A percentile compares a stretch with the other conserved stretches of the same genome.
These are phyloP conservation scores for Fraxinus sp. DNA, from an alignment of 305 asterid species.

Conservation along the genomic window DNA sequence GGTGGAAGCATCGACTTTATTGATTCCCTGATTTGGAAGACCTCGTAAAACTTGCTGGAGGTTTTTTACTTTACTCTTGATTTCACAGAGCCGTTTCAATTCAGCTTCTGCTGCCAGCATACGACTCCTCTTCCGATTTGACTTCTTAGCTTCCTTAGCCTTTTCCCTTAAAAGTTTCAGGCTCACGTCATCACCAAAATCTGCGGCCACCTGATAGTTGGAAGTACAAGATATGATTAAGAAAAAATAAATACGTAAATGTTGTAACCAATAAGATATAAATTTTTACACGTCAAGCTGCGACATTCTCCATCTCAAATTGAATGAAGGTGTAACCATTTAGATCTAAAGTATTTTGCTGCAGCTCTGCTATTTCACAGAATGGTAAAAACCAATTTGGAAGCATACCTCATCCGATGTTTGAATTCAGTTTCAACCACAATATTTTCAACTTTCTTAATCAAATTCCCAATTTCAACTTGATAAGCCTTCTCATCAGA, in stretches of 20 bases:
- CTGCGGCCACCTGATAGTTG: conserved; percentile 43
- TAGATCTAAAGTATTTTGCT: neutral
- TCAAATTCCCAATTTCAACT: neutral
- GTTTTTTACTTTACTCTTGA: conserved; percentile 62
- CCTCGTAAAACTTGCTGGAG: conserved; percentile 49
- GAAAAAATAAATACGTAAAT: neutral
- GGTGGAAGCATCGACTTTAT: conserved; percentile 31
- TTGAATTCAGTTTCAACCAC: neutral
- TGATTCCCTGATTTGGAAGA: conserved; percentile 36
- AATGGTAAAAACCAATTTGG: neutral
- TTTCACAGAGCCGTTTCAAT: conserved; percentile 72
- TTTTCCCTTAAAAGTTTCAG: conserved; percentile 63
- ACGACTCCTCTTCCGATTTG: conserved; percentile 31
- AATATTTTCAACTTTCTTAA: neutral
- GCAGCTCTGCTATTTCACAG: neutral
- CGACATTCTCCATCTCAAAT: neutral
- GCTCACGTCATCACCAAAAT: conserved; percentile 70
- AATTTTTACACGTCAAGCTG: neutral
- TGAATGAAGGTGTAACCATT: neutral
- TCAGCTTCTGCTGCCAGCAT: conserved; percentile 53
- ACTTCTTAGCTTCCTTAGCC: conserved; percentile 59
- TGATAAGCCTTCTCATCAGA: neutral
- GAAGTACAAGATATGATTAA: conserved; percentile 7
- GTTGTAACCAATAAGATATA: neutral
- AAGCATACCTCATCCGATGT: neutral